These are phyloP conservation scores for Arxiozyma slooffiae DNA, from an alignment of 1,139 yeast genomes.

Conservation along the genomic window DNA sequence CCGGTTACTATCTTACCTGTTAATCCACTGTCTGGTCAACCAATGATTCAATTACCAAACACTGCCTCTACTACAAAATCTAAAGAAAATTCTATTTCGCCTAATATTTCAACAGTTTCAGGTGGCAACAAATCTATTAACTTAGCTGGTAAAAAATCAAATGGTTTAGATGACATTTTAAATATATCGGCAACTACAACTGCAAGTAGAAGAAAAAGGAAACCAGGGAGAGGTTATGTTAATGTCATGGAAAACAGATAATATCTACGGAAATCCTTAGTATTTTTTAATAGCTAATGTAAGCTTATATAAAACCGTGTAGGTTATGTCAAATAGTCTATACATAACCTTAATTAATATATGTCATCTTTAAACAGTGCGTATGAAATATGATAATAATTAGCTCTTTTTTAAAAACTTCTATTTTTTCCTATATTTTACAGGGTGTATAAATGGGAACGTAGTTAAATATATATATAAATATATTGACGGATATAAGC, in stretches of 20 bases:
- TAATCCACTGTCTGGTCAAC: conserved; percentile 23
- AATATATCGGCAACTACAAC: conserved; percentile 31
- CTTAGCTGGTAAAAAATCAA: conserved; percentile 22
- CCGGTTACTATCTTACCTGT: conserved; percentile 23
- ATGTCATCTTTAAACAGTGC: no score
- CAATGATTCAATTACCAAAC: conserved; percentile 15
- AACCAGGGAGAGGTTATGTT: conserved; percentile 65
- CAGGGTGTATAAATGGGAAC: not conserved
- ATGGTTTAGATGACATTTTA: conserved; percentile 62
- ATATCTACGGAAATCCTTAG: not conserved
- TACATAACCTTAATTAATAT: no score
- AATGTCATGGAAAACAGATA: conserved; percentile 51
- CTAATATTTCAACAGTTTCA: not conserved
- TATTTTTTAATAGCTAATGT: no score
- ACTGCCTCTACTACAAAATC: conserved; percentile 2
- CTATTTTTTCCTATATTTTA: no score
- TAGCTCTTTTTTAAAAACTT: not conserved
- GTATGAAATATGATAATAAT: no score
- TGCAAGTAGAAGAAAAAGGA: conserved; percentile 35
- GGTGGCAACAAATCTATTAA: not conserved
- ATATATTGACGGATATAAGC: not conserved
- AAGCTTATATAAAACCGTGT: not conserved
- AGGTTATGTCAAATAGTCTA: no score
- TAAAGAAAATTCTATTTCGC: not conserved
- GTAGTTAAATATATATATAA: not conserved